Percentiles rank a stretch among this genome's conserved stretches.
These are phyloP conservation scores for Stephania cephalantha DNA, from an alignment of 164 flowering plant genomes.

Conservation along the genomic window DNA sequence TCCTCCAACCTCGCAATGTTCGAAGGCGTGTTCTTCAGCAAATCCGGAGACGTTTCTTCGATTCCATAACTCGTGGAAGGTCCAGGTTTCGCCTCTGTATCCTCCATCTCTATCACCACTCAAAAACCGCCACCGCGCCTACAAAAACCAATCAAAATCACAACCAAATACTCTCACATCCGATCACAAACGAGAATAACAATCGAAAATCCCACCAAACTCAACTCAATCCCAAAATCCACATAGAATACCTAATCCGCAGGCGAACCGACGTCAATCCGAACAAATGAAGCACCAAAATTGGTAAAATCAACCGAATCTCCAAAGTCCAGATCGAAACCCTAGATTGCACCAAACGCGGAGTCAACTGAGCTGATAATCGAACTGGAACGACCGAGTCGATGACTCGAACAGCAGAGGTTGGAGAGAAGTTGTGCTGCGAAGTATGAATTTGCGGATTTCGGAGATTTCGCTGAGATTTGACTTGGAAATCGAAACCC, in stretches of 20 bases:
- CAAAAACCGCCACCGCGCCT: conserved; percentile 3
- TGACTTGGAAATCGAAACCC: background rate
- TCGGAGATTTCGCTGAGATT: background rate
- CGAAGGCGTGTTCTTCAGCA: conserved; percentile 80
- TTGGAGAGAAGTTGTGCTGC: background rate
- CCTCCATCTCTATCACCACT: conserved; percentile 26
- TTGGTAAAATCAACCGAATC: background rate
- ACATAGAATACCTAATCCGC: background rate
- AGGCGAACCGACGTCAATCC: no score
- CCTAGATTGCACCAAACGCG: background rate
- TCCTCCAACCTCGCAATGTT: conserved; percentile 86
- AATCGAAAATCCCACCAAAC: background rate
- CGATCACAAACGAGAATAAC: background rate
- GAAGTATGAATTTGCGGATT: background rate
- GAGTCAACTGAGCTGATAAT: background rate
- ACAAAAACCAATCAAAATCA: background rate
- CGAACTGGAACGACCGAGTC: background rate
- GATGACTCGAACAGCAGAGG: background rate
- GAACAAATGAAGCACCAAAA: background rate
- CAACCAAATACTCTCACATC: background rate
- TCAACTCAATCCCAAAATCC: background rate
- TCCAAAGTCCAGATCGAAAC: background rate
- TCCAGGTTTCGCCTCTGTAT: conserved; percentile 15
- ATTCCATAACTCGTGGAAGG: conserved; percentile 13
- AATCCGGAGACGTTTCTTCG: conserved; percentile 51